A percentile compares a stretch with the other conserved stretches of the same genome.
phyloP scores from a whole-genome alignment of 2,329 filamentous ascomycete species.

The Sordariomycetes sp. region DNA sequence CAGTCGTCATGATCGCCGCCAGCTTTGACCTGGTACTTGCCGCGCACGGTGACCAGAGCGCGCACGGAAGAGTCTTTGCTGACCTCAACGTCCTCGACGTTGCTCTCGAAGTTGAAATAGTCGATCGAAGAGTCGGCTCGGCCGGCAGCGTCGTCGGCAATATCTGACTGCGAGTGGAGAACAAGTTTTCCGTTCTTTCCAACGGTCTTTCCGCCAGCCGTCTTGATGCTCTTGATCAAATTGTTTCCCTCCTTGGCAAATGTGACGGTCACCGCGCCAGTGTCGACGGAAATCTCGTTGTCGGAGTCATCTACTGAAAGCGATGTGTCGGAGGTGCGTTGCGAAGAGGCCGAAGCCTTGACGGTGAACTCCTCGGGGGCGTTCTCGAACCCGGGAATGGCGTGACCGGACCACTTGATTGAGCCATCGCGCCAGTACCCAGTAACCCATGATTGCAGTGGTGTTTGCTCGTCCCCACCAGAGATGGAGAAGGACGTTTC shows the following conservation, averaged over 20 bases:
- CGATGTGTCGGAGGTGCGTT: not conserved
- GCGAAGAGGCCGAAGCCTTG: slow-evolving; percentile 6
- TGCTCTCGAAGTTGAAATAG: slow-evolving; percentile 35
- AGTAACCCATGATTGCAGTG: slow-evolving; percentile 40
- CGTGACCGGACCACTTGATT: slow-evolving; percentile 52
- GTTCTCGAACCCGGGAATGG: slow-evolving; percentile 31
- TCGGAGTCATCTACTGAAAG: slow-evolving; percentile 9
- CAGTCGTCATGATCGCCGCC: slow-evolving; percentile 28
- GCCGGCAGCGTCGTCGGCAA: slow-evolving; percentile 28
- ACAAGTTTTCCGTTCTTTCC: slow-evolving; percentile 40
- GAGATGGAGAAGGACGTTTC: slow-evolving; percentile 19
- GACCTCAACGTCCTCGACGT: slow-evolving; percentile 37
- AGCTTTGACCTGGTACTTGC: slow-evolving; percentile 16
- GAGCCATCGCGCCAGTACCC: slow-evolving; percentile 51
- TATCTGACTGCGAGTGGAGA: slow-evolving; percentile 39
- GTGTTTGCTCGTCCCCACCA: slow-evolving; percentile 6
- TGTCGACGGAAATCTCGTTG: slow-evolving; percentile 27
- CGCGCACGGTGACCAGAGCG: slow-evolving; percentile 33
- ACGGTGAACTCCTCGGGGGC: slow-evolving; percentile 30
- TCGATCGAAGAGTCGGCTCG: slow-evolving; percentile 22
- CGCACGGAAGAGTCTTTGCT: slow-evolving; percentile 27
- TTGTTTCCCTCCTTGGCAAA: slow-evolving; percentile 32
- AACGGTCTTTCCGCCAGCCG: slow-evolving; percentile 28
- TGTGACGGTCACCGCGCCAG: slow-evolving; percentile 29
- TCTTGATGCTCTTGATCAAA: slow-evolving; percentile 29